A percentile compares a stretch with the other conserved stretches of the same genome.
Evolutionary conservation across 768 basidiomycete genomes (phyloP).

Genomic region (Crucibulum laeve): DNA sequence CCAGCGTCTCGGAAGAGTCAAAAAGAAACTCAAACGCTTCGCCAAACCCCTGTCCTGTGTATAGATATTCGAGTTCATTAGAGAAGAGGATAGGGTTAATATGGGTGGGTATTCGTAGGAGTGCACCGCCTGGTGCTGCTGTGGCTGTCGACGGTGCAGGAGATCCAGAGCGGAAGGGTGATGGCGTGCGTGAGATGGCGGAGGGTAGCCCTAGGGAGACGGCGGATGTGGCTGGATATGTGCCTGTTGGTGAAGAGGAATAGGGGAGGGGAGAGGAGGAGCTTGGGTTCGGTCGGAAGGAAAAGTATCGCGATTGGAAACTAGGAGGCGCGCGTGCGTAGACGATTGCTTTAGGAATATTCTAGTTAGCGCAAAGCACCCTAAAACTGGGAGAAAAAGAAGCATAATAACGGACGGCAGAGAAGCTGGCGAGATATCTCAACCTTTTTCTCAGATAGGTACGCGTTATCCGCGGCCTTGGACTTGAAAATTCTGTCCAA

Average conservation of each 20-base stretch:
- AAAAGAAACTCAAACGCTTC: conserved; percentile 87
- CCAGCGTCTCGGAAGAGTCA: conserved; percentile 40
- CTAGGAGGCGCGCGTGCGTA: conserved; percentile 92
- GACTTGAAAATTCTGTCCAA: no score
- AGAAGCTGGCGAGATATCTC: not conserved
- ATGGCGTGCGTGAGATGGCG: conserved; percentile 27
- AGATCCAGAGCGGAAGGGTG: conserved; percentile 29
- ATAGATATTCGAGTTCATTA: conserved; percentile 91
- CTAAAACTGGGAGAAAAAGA: not conserved
- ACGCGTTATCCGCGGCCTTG: no score
- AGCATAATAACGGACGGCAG: not conserved
- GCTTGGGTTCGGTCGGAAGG: conserved; percentile 57
- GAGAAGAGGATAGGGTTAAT: conserved; percentile 81
- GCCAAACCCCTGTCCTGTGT: conserved; percentile 87
- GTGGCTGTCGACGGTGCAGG: conserved; percentile 44
- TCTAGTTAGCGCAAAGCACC: no score
- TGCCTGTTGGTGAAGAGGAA: conserved; percentile 40
- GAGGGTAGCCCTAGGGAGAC: conserved; percentile 44
- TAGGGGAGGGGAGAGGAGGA: conserved; percentile 50
- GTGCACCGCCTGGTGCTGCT: conserved; percentile 29
- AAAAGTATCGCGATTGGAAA: conserved; percentile 88
- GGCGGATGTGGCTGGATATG: conserved; percentile 53
- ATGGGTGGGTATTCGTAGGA: conserved; percentile 61
- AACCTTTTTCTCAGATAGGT: no score
- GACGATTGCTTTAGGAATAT: conserved; percentile 63